Conservation (phyloP, 225 moss, liverwort and hornwort genomes). For the Polytrichum commune region DNA sequence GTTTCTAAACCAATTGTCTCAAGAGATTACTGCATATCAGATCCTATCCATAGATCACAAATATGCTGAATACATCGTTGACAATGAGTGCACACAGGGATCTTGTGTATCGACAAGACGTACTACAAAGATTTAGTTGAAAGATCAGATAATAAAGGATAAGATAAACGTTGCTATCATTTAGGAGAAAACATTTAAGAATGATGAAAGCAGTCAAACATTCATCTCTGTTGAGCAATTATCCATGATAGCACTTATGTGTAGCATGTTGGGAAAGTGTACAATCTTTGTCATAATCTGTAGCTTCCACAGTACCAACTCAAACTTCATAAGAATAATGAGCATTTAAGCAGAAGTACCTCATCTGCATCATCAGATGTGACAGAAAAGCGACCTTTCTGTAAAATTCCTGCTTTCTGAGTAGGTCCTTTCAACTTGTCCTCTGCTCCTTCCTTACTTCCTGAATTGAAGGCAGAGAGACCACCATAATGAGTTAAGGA, state of each 20-base stretch:
- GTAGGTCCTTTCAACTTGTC: slow-evolving; percentile 46
- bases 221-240: too few species aligned
- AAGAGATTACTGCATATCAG: too few species aligned
- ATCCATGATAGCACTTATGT: background rate
- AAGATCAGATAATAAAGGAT: too few species aligned
- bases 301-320: background rate
- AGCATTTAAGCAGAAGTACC: slow-evolving; percentile 23
- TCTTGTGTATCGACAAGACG: too few species aligned
- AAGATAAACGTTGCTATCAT: too few species aligned
- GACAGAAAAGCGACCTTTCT: slow-evolving; percentile 91
- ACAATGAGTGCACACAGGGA: too few species aligned
- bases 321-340: background rate
- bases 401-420: slow-evolving; percentile 61
- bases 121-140: too few species aligned
- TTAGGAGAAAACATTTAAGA: too few species aligned
- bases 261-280: background rate
- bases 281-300: background rate
- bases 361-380: slow-evolving; percentile 66
- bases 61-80: too few species aligned
- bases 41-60: too few species aligned
- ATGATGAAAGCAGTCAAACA: too few species aligned
- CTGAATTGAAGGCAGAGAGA: slow-evolving; percentile 14
- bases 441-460: slow-evolving; percentile 43
- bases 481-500: background rate
- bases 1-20: too few species aligned